These are phyloP conservation scores for Sporopachydermia lactativora DNA, from an alignment of 805 yeast genomes.

Conservation along the genomic window DNA sequence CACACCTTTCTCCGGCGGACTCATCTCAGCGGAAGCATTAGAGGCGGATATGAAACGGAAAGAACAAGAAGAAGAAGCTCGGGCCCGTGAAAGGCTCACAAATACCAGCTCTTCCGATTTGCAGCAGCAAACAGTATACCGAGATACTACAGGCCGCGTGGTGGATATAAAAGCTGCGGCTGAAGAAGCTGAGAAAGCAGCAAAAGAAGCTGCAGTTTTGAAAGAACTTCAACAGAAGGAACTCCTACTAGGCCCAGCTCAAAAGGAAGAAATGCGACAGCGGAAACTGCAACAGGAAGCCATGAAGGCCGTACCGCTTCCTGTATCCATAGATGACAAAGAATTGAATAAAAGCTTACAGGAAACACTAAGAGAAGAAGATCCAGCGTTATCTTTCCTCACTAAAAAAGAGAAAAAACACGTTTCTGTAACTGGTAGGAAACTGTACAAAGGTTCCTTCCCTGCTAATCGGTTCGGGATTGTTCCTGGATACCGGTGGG, in stretches of 20 bases:
- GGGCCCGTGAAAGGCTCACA: slow-evolving; percentile 6
- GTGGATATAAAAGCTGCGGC: slow-evolving; percentile 26
- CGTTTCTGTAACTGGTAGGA: slow-evolving; percentile 30
- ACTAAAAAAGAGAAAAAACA: slow-evolving; percentile 12
- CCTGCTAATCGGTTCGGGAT: slow-evolving; percentile 66
- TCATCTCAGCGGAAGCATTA: slow-evolving; percentile 33
- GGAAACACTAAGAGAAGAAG: slow-evolving; percentile 32
- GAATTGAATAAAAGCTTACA: slow-evolving; percentile 23
- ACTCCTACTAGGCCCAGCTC: slow-evolving; percentile 26
- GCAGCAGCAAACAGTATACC: slow-evolving; percentile 29
- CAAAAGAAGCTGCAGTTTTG: slow-evolving; percentile 14
- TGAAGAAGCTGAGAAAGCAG: slow-evolving; percentile 14
- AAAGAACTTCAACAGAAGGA: slow-evolving; percentile 15
- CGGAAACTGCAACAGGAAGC: slow-evolving; percentile 18
- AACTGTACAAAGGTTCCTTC: slow-evolving; percentile 36
- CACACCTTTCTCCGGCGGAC: slow-evolving; percentile 21
- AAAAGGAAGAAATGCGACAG: slow-evolving; percentile 23
- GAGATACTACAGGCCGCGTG: slow-evolving; percentile 49
- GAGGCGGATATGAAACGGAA: slow-evolving; percentile 22
- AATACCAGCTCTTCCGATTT: slow-evolving; percentile 10
- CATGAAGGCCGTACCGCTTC: slow-evolving; percentile 9
- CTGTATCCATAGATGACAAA: slow-evolving; percentile 24
- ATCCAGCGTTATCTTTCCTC: slow-evolving; percentile 44
- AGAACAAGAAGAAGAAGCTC: slow-evolving; percentile 11
- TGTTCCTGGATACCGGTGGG: slow-evolving; percentile 78